Evolutionary conservation across 805 yeast species (phyloP).

Genomic region (Ogataea pini): DNA sequence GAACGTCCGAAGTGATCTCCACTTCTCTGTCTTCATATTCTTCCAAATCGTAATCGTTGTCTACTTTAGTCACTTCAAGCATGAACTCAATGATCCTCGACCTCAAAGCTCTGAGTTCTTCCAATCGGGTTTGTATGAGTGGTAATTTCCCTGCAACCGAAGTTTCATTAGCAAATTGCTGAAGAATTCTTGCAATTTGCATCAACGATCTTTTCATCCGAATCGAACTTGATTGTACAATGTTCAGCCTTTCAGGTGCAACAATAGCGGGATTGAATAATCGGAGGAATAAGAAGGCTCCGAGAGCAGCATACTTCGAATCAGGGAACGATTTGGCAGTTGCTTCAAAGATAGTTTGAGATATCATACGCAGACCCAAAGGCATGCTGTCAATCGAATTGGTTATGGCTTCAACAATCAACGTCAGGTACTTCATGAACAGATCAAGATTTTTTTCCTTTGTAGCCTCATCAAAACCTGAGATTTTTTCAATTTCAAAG

Average conservation of each 20-base stretch:
- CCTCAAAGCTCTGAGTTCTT: constrained; percentile 43
- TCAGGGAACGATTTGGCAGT: constrained; percentile 65
- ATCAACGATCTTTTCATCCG: constrained; percentile 61
- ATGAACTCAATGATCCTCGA: constrained; percentile 43
- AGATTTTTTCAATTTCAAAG: constrained; percentile 64
- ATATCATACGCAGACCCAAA: constrained; percentile 66
- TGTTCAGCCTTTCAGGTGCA: constrained; percentile 65
- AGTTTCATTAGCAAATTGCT: constrained; percentile 84
- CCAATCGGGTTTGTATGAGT: constrained; percentile 38
- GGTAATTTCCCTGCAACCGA: constrained; percentile 67
- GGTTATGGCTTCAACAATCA: constrained; percentile 60
- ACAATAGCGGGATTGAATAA: constrained; percentile 88
- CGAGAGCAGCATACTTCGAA: constrained; percentile 70
- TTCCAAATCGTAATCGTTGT: constrained; percentile 7
- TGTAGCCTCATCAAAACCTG: constrained; percentile 31
- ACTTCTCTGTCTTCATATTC: constrained; percentile 17
- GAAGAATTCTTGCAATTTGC: constrained; percentile 79
- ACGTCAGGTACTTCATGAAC: constrained; percentile 57
- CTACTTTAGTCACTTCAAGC: constrained; percentile 30
- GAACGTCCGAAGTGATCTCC: constrained; percentile 31
- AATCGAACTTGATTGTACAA: constrained; percentile 19
- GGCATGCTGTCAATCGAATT: constrained; percentile 63
- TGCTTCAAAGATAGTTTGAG: constrained; percentile 60
- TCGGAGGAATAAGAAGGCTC: constrained; percentile 82
- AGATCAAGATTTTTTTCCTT: constrained; percentile 43